These are phyloP conservation scores for Coemansia sp. DNA, from an alignment of 371 early-diverging fungal genomes.

Conservation along the genomic window DNA sequence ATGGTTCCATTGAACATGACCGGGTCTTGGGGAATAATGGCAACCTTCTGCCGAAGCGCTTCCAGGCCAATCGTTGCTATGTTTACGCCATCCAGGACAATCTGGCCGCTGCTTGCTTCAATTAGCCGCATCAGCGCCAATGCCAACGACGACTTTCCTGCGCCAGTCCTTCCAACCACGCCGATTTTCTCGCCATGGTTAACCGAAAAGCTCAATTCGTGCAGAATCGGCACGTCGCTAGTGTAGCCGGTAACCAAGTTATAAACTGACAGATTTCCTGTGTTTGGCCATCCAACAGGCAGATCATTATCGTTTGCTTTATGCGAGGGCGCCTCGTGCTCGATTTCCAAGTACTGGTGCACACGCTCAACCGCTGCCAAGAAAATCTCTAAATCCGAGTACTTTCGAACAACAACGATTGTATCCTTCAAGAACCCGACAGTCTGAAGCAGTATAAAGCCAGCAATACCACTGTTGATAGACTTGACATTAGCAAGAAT, in stretches of 20 bases:
- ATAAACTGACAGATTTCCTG: conserved; percentile 14
- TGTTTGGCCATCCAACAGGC: conserved; percentile 24
- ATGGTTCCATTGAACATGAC: conserved; percentile 83
- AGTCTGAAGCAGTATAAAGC: conserved; percentile 75
- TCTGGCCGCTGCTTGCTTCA: conserved; percentile 72
- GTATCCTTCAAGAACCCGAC: conserved; percentile 67
- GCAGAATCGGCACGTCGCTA: conserved; percentile 52
- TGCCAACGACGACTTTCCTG: conserved; percentile 85
- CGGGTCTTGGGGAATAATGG: conserved; percentile 95
- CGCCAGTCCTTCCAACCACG: conserved; percentile 87
- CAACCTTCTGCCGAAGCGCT: conserved; percentile 70
- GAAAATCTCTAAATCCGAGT: conserved; percentile 77
- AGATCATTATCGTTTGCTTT: background rate
- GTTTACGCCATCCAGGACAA: conserved; percentile 78
- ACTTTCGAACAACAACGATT: conserved; percentile 71
- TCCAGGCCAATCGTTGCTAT: conserved; percentile 72
- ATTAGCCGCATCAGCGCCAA: conserved; percentile 83
- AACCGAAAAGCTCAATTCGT: conserved; percentile 63
- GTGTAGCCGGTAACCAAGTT: conserved; percentile 26
- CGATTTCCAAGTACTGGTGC: conserved; percentile 70
- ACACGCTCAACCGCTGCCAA: conserved; percentile 83
- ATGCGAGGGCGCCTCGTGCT: conserved; percentile 66
- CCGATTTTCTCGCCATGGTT: conserved; percentile 79
- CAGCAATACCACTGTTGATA: conserved; percentile 74
- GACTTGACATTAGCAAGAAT: conserved; percentile 56